phyloP scores from a whole-genome alignment of 768 basidiomycete species.

The Chalciporus pseudorubinellus region DNA sequence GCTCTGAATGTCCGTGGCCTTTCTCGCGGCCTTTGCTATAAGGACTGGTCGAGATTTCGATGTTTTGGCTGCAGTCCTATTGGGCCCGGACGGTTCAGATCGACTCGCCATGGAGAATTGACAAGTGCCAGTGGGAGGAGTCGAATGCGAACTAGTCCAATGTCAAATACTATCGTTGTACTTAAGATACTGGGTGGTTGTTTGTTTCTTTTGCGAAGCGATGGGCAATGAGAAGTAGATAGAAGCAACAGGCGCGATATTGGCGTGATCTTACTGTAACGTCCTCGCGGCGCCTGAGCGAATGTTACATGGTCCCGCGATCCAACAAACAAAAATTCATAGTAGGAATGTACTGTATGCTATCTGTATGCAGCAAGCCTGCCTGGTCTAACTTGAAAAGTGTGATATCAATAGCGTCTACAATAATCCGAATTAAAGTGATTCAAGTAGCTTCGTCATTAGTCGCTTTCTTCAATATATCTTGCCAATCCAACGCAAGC shows the following conservation, averaged over 20 bases:
- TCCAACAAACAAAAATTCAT: no score
- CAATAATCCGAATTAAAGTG: neutral
- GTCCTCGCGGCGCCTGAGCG: no score
- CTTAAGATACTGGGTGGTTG: no score
- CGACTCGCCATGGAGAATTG: neutral
- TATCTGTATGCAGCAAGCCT: neutral
- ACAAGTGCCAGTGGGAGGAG: no score
- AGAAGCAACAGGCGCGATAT: no score
- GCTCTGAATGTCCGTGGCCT: neutral
- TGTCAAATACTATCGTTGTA: no score
- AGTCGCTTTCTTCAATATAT: slow-evolving; percentile 63
- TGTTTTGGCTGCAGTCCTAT: neutral
- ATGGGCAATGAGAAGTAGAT: no score
- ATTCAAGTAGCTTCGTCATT: slow-evolving; percentile 42
- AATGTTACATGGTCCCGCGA: no score
- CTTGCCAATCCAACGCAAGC: slow-evolving; percentile 81
- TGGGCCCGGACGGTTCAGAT: neutral
- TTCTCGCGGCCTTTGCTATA: slow-evolving; percentile 16
- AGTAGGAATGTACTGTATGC: neutral
- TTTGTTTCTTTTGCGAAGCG: no score
- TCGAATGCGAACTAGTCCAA: neutral
- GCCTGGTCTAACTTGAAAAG: neutral
- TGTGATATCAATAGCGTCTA: neutral
- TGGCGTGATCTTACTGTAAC: no score
- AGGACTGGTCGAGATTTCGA: neutral